phyloP scores from a whole-genome alignment of 257 asterid genomes.

The Knoxia roxburghii region DNA sequence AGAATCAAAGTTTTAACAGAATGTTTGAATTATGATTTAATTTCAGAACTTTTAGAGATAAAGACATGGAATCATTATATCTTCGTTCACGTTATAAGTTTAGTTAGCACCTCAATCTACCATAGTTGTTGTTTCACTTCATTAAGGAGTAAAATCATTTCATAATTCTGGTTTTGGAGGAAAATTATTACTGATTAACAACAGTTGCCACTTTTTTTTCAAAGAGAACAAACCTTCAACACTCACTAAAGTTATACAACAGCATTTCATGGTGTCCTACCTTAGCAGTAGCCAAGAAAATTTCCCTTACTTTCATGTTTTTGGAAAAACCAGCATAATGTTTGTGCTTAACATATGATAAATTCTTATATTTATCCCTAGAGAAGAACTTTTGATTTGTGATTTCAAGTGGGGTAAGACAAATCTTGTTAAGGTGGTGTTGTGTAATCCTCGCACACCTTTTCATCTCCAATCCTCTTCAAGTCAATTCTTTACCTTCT shows the following conservation, averaged over 20 bases:
- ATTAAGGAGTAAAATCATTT: not conserved
- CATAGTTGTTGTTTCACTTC: not conserved
- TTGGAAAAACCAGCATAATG: not conserved
- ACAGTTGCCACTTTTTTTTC: not conserved
- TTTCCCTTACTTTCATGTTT: too few species aligned
- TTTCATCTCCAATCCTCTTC: not conserved
- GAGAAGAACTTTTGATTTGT: not conserved
- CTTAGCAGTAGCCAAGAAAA: too few species aligned
- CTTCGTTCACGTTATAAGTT: not conserved
- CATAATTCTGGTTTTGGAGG: not conserved
- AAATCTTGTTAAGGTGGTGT: not conserved
- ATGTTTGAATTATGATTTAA: too few species aligned
- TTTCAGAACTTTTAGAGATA: not conserved
- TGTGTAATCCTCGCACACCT: not conserved
- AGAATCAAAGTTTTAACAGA: not conserved
- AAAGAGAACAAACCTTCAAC: not conserved
- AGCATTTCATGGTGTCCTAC: not conserved
- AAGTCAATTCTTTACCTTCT: slow-evolving; percentile 1
- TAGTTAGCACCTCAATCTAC: not conserved
- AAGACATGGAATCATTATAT: not conserved
- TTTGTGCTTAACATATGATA: not conserved
- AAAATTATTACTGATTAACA: not conserved
- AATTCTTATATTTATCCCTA: not conserved
- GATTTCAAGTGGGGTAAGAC: not conserved
- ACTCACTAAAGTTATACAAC: not conserved